Conservation (phyloP, 805 yeast species). For the Kazachstania africana region DNA sequence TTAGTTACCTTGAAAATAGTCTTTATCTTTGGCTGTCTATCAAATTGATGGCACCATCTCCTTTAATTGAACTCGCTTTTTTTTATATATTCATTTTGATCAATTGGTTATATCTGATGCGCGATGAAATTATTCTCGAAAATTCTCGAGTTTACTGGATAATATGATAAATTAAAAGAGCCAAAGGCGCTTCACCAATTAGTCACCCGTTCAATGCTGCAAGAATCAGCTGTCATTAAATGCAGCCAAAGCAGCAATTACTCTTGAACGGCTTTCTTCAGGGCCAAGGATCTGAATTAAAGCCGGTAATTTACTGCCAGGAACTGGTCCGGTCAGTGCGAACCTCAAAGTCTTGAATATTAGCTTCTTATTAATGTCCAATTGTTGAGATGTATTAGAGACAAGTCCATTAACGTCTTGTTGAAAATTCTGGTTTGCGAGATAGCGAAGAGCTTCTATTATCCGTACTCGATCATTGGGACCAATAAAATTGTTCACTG, state of each 20-base stretch:
- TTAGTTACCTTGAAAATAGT: too few relatives aligned
- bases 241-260: neutral
- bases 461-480: too few relatives aligned
- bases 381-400: conserved; percentile 1
- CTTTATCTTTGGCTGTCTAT: neutral
- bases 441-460: too few relatives aligned
- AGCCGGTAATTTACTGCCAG: conserved; percentile 59
- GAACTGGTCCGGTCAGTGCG: conserved; percentile 55
- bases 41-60: neutral
- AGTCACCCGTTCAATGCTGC: too few relatives aligned
- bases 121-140: neutral
- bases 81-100: too few relatives aligned
- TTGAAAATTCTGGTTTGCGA: conserved; percentile 10
- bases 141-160: neutral
- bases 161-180: too few relatives aligned
- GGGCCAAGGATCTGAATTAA: conserved; percentile 45
- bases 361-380: conserved; percentile 20
- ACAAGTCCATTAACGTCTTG: conserved; percentile 6
- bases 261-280: conserved; percentile 18
- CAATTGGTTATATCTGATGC: too few relatives aligned
- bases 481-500: neutral
- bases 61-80: too few relatives aligned
- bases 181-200: too few relatives aligned
- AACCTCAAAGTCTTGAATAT: conserved; percentile 51
- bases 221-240: neutral